phyloP scores from a whole-genome alignment of 306 rosid genomes.

The Castanea crenata region DNA sequence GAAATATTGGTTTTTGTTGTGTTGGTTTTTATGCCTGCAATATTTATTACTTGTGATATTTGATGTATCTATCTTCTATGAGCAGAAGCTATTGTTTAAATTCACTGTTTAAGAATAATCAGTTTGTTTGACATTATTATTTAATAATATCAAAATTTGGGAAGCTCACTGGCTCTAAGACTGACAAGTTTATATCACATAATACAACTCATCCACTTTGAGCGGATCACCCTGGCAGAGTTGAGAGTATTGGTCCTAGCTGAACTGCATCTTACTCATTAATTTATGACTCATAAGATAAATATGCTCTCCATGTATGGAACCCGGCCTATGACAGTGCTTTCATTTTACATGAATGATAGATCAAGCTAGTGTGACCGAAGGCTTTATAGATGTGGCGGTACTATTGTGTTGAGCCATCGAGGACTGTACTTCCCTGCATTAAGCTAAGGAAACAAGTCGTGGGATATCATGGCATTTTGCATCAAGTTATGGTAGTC shows the following conservation, averaged over 20 bases:
- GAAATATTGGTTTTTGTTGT: background rate
- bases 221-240: too few species aligned
- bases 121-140: background rate
- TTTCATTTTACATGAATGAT: background rate
- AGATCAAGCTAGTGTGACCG: background rate
- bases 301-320: too few species aligned
- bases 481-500: background rate
- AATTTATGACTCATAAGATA: too few species aligned
- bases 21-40: slow-evolving; percentile 21
- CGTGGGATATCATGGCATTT: background rate
- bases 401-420: background rate
- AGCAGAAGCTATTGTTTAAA: background rate
- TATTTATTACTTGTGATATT: background rate
- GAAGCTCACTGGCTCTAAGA: background rate
- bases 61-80: background rate
- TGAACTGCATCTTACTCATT: too few species aligned
- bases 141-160: background rate
- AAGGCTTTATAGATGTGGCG: background rate
- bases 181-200: background rate
- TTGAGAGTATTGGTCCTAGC: too few species aligned
- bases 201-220: too few species aligned
- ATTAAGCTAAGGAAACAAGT: background rate
- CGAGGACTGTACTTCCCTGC: background rate
- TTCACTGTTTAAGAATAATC: background rate
- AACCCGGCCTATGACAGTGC: background rate